Percentiles rank a stretch among this genome's conserved stretches.
Conservation (phyloP, 495 filamentous ascomycete genomes). For the Aspergillus olivimuriae region DNA sequence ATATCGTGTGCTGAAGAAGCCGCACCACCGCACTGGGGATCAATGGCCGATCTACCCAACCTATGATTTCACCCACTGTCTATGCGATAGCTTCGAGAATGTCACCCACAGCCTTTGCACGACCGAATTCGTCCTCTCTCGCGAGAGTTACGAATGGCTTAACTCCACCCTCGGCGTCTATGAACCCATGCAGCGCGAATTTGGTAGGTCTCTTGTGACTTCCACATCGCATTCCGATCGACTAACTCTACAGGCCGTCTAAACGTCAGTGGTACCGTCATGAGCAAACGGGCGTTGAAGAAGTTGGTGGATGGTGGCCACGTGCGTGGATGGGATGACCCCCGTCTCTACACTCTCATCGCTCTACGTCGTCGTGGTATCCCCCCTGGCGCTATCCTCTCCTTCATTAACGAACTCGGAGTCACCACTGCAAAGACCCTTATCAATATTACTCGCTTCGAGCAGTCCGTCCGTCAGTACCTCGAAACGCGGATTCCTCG, state of each 20-base stretch:
- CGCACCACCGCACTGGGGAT: conserved; percentile 66
- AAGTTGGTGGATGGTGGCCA: conserved; percentile 65
- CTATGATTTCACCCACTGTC: conserved; percentile 78
- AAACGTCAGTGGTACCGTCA: conserved; percentile 72
- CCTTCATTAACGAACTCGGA: conserved; percentile 83
- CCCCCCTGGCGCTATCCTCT: conserved; percentile 78
- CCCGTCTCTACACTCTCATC: conserved; percentile 83
- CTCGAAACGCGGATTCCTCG: conserved; percentile 80
- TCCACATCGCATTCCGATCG: background rate
- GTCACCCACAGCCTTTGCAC: conserved; percentile 90
- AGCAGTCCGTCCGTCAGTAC: conserved; percentile 71
- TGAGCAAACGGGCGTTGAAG: conserved; percentile 76
- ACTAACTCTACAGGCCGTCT: conserved; percentile 40
- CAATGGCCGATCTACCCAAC: conserved; percentile 85
- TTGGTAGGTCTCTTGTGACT: conserved; percentile 34
- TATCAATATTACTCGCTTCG: conserved; percentile 70
- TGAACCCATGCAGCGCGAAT: conserved; percentile 83
- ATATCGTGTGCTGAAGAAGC: conserved; percentile 63
- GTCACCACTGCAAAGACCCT: conserved; percentile 70
- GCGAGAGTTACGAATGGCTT: conserved; percentile 85
- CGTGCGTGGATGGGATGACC: conserved; percentile 85
- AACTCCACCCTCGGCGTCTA: conserved; percentile 67
- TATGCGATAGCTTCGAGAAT: conserved; percentile 83
- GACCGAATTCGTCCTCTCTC: conserved; percentile 69
- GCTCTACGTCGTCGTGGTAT: conserved; percentile 75